Percentiles rank a stretch among this genome's conserved stretches.
Evolutionary conservation across 2,329 filamentous ascomycete genomes (phyloP).

Genomic region (Botrytis byssoidea): DNA sequence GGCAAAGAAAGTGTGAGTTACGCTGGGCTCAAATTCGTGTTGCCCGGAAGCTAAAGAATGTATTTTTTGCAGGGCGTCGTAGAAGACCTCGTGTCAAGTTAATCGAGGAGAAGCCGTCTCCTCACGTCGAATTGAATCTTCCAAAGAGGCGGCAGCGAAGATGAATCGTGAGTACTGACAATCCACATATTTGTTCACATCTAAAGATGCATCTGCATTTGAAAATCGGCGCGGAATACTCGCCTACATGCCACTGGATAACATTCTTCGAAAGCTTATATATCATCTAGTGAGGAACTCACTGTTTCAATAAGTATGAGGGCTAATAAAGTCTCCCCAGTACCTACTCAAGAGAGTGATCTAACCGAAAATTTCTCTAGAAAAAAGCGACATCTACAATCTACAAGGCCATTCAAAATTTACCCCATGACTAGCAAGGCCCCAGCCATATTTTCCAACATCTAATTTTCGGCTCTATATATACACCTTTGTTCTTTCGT

Average conservation of each 20-base stretch:
- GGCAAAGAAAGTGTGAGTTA: too few species aligned
- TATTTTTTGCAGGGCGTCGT: neutral
- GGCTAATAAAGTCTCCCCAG: neutral
- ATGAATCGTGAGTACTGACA: neutral
- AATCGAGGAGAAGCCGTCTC: neutral
- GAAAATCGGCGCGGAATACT: accelerated
- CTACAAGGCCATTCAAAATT: accelerated
- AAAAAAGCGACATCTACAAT: accelerated
- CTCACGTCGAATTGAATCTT: neutral
- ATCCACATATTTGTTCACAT: too few species aligned
- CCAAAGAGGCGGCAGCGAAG: accelerated
- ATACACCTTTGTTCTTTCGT: accelerated
- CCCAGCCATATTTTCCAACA: accelerated
- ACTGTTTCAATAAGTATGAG: accelerated
- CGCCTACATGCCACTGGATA: too few species aligned
- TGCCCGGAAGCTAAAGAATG: neutral
- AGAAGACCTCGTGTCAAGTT: neutral
- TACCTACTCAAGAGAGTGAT: neutral
- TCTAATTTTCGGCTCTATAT: too few species aligned
- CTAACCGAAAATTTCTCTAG: too few species aligned
- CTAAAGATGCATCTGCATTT: neutral
- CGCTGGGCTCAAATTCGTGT: too few species aligned
- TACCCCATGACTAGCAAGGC: accelerated
- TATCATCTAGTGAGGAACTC: neutral
- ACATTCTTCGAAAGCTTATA: accelerated